Conservation (phyloP, 2,329 filamentous ascomycete species). For the Ambrosiella cleistominuta region DNA sequence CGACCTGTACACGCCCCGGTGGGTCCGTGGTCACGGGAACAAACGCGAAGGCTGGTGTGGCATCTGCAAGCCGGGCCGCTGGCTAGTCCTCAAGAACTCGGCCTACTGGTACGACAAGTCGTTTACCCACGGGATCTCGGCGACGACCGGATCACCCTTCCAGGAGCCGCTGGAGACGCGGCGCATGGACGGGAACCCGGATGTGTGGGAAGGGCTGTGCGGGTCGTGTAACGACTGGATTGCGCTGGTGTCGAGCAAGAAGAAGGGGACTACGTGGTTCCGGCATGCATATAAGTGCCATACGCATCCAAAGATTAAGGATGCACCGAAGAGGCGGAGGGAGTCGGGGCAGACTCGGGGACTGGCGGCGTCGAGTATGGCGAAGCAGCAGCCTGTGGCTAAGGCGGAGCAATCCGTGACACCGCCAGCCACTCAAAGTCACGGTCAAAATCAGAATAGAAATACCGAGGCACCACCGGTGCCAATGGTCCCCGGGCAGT, state of each 20-base stretch:
- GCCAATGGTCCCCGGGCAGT: slow-evolving; percentile 15
- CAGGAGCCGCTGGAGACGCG: slow-evolving; percentile 59
- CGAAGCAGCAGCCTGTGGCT: slow-evolving; percentile 28
- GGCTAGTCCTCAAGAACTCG: slow-evolving; percentile 78
- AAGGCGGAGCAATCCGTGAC: slow-evolving; percentile 14
- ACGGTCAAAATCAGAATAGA: neutral
- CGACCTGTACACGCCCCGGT: slow-evolving; percentile 67
- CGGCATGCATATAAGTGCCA: slow-evolving; percentile 78
- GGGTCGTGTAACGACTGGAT: slow-evolving; percentile 69
- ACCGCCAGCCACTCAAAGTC: neutral
- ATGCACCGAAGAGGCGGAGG: slow-evolving; percentile 48
- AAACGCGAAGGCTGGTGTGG: slow-evolving; percentile 83
- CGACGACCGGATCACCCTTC: slow-evolving; percentile 61
- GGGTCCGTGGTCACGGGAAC: slow-evolving; percentile 72
- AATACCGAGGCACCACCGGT: slow-evolving; percentile 5
- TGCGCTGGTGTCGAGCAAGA: slow-evolving; percentile 66
- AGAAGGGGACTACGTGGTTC: slow-evolving; percentile 87
- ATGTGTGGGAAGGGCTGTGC: slow-evolving; percentile 67
- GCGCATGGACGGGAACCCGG: slow-evolving; percentile 62
- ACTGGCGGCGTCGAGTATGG: slow-evolving; percentile 25
- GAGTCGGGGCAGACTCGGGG: slow-evolving; percentile 38
- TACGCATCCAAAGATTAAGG: slow-evolving; percentile 54
- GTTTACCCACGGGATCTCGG: slow-evolving; percentile 74
- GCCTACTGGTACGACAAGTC: slow-evolving; percentile 91
- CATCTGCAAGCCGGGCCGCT: slow-evolving; percentile 69